These are phyloP conservation scores for Xylaria sp. DNA, from an alignment of 2,329 filamentous ascomycete species.

Conservation along the genomic window DNA sequence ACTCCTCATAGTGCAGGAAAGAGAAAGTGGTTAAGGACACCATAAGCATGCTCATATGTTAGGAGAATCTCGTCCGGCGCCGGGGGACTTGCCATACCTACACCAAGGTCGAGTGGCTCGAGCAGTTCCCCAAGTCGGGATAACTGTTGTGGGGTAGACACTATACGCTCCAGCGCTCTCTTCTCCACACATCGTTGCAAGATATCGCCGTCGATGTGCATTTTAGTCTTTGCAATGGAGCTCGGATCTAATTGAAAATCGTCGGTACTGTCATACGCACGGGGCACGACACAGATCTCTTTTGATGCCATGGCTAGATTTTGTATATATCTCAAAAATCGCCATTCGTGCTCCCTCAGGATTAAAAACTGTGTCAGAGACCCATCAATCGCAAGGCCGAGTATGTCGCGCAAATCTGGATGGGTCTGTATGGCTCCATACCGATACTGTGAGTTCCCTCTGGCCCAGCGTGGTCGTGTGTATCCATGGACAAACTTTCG, in stretches of 20 bases:
- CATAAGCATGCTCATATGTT: constrained; percentile 55
- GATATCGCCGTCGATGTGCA: constrained; percentile 73
- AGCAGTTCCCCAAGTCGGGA: constrained; percentile 28
- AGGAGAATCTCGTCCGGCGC: constrained; percentile 14
- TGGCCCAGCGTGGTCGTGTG: constrained; percentile 59
- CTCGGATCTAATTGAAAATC: constrained; percentile 46
- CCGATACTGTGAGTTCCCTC: constrained; percentile 46
- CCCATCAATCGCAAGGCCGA: constrained; percentile 73
- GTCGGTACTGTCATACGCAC: neutral
- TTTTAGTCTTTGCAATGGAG: constrained; percentile 50
- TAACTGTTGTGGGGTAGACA: constrained; percentile 45
- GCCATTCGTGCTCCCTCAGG: constrained; percentile 66
- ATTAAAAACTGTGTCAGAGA: constrained; percentile 72
- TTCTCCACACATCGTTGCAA: constrained; percentile 59
- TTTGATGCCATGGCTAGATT: constrained; percentile 62
- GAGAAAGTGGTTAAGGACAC: constrained; percentile 60
- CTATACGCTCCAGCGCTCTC: constrained; percentile 48
- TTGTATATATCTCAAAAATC: constrained; percentile 74
- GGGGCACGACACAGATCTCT: constrained; percentile 46
- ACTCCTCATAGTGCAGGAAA: constrained; percentile 63
- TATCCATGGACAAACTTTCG: constrained; percentile 59
- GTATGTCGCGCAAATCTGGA: constrained; percentile 54
- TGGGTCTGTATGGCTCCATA: constrained; percentile 53
- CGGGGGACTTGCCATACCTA: neutral
- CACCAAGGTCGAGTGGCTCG: neutral